These are phyloP conservation scores for Claviceps africana DNA, from an alignment of 2,329 filamentous ascomycete genomes.

Conservation along the genomic window DNA sequence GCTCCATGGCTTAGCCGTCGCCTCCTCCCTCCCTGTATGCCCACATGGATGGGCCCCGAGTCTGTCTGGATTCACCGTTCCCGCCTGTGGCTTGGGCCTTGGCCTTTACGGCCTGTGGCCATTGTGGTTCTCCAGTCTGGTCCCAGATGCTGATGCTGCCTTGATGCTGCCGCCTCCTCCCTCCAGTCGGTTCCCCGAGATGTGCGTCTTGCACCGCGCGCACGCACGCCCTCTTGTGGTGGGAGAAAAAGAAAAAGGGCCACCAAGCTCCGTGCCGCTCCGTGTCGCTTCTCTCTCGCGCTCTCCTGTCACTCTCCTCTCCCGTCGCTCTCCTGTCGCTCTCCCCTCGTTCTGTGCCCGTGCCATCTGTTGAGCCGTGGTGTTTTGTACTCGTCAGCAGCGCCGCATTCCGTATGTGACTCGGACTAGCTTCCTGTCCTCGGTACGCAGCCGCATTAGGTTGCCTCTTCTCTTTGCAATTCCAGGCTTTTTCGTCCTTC, in stretches of 20 bases:
- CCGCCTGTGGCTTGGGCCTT: neutral
- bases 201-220: slow-evolving; percentile 2
- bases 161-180: neutral
- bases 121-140: neutral
- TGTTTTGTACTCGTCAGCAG: slow-evolving; percentile 4
- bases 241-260: neutral
- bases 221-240: neutral
- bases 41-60: neutral
- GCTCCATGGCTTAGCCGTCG: too few species aligned
- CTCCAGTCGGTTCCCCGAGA: neutral
- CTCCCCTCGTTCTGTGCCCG: neutral
- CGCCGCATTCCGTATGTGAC: neutral
- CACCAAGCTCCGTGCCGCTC: neutral
- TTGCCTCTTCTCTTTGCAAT: neutral
- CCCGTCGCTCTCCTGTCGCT: neutral
- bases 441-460: neutral
- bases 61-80: slow-evolving; percentile 4
- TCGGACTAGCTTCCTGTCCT: slow-evolving; percentile 1
- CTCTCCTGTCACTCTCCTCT: neutral
- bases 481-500: neutral
- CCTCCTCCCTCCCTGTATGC: neutral
- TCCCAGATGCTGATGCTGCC: neutral
- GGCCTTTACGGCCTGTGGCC: neutral
- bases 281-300: neutral
- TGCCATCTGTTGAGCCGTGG: slow-evolving; percentile 4